Evolutionary conservation across 257 asterid genomes (phyloP), one percentile per base, ranked within the genome.

Genomic region (Vinca minor): DNA sequence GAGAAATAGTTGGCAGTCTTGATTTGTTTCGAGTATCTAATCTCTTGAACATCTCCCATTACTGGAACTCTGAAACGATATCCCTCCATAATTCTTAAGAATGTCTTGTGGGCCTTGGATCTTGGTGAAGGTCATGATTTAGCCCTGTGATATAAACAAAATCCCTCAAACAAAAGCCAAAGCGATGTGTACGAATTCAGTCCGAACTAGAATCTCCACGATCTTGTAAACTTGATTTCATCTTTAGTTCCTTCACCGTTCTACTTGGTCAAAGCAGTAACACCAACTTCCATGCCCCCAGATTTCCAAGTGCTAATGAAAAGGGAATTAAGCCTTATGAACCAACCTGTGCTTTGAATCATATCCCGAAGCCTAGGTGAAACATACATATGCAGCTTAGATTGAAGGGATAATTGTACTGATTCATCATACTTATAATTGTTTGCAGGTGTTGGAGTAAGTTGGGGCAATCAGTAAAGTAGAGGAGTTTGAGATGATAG

Each of bases 391-490:
- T 35, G 34, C 7, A 48, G 18, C 20, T 47, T 35, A 8, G 59
- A 32, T 48, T 35, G 15, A 48, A 20, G 47, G 53, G 42, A n/a
- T 11, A 38, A 18, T 17, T 13, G 6, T 13, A 32, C n/a, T 2
- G n/a, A n/a, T n/a, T n/a, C n/a, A n/a, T n/a, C n/a, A n/a, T n/a
- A n/a, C n/a, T n/a, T n/a, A n/a, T n/a, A n/a, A n/a, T n/a, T n/a
- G n/a, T n/a, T 63, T 72, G 77, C 88, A 84, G 95, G 84, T 78
- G 56, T 69, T 64, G n/a, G 69, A 41, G 48, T 73, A 23, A 66
- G 67, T 44, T 66, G 54, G 76, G 70, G 79, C 72, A 65, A 34
- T 72, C 64, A 71, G 70, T 68, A 61, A 59, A 32, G 59, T 47
- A 49, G 62, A 21, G 78, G 71, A 69, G 15, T 67, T 61, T 35